These are phyloP conservation scores for Musa troglodytarum DNA, from an alignment of 176 grass and related monocot genomes.

Conservation along the genomic window DNA sequence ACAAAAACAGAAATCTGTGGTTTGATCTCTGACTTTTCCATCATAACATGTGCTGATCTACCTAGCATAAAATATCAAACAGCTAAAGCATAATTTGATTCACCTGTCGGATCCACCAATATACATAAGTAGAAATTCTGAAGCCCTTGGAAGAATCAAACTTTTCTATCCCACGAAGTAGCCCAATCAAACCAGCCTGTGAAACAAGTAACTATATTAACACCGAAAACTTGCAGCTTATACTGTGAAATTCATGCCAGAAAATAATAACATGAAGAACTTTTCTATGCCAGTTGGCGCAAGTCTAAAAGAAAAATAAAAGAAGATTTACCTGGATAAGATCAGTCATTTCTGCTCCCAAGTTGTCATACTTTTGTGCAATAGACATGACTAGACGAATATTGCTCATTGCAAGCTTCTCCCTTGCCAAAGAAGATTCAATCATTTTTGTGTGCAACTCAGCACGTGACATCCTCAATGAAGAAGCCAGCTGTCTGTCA, in stretches of 20 bases:
- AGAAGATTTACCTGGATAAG: constrained; percentile 69
- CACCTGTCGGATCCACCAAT: constrained; percentile 99
- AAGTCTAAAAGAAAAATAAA: constrained; percentile 5
- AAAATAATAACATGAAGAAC: background rate
- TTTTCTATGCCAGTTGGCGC: no score
- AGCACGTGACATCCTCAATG: constrained; percentile 43
- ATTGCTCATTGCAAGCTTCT: constrained; percentile 91
- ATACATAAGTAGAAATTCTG: constrained; percentile 91
- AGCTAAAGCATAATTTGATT: background rate
- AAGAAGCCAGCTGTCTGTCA: constrained; percentile 49
- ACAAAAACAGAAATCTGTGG: background rate
- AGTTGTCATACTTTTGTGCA: constrained; percentile 88
- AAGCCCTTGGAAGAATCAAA: constrained; percentile 88
- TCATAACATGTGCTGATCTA: background rate
- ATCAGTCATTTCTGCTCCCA: constrained; percentile 76
- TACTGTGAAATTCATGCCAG: background rate
- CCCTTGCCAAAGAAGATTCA: constrained; percentile 67
- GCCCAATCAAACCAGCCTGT: constrained; percentile 84
- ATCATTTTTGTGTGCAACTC: constrained; percentile 55
- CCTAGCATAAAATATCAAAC: background rate
- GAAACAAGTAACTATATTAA: background rate
- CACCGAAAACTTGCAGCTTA: background rate
- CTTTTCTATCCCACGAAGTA: constrained; percentile 82
- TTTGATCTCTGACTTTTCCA: background rate
- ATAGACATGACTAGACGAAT: constrained; percentile 93